Percentiles rank a stretch among this genome's conserved stretches.
Evolutionary conservation across 176 grass and related monocot genomes (phyloP).

Genomic region (Eragrostis curvula): DNA sequence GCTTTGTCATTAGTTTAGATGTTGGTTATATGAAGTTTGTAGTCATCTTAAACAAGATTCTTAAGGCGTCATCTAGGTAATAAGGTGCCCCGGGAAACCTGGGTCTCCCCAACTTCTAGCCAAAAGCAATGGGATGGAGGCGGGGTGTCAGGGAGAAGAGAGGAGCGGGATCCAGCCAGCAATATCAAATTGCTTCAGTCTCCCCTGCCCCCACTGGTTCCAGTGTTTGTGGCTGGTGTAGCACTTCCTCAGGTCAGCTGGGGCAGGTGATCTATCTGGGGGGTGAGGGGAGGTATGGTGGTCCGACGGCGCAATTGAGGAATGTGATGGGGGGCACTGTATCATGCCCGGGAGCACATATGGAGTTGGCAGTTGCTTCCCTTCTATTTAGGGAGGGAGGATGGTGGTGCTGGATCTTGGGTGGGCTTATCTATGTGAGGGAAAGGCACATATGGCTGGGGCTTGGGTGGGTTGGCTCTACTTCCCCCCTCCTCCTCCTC

Average conservation of each 20-base stretch:
- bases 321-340: too few relatives aligned
- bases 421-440: neutral
- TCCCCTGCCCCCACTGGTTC: neutral
- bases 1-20: slow-evolving; percentile 8
- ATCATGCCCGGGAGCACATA: too few relatives aligned
- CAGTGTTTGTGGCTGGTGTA: neutral
- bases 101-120: too few relatives aligned
- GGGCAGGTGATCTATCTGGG: neutral
- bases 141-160: neutral
- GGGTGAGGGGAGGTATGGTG: neutral
- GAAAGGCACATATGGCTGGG: neutral
- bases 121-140: neutral
- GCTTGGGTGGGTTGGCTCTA: too few relatives aligned
- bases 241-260: neutral
- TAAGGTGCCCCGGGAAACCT: too few relatives aligned
- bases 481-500: too few relatives aligned
- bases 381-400: too few relatives aligned
- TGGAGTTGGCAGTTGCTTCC: too few relatives aligned
- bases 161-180: too few relatives aligned
- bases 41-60: slow-evolving; percentile 6
- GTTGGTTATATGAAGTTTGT: neutral
- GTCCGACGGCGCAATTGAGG: too few relatives aligned
- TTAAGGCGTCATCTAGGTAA: neutral
- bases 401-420: neutral
- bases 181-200: neutral